phyloP scores from a whole-genome alignment of 352 stramenopile species.

The Phytopythium delawarense region DNA sequence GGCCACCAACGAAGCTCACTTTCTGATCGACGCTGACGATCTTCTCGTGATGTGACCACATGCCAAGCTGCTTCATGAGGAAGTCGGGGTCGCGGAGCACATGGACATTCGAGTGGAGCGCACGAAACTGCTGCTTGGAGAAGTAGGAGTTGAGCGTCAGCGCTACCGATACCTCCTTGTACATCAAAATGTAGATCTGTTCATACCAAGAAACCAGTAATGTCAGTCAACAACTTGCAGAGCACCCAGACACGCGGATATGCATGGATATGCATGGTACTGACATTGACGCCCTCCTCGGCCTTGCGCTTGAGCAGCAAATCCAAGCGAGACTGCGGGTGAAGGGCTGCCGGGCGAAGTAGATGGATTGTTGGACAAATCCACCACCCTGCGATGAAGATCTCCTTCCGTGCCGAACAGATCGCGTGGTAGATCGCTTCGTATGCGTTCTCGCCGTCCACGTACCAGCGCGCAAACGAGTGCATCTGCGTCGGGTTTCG shows the following conservation, averaged over 20 bases:
- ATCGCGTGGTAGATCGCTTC: slow-evolving; percentile 73
- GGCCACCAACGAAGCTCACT: slow-evolving; percentile 86
- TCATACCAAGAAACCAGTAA: no score
- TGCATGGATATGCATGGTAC: no score
- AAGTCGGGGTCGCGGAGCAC: slow-evolving; percentile 89
- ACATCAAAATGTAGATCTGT: slow-evolving; percentile 90
- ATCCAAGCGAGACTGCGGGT: slow-evolving; percentile 66
- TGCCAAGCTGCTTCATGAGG: slow-evolving; percentile 78
- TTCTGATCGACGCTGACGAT: slow-evolving; percentile 89
- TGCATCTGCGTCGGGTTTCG: slow-evolving; percentile 54
- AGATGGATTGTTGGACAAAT: slow-evolving; percentile 85
- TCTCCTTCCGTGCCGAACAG: slow-evolving; percentile 63
- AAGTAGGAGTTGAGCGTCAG: slow-evolving; percentile 84
- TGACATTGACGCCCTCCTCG: slow-evolving; percentile 49
- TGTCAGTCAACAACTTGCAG: no score
- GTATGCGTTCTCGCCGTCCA: slow-evolving; percentile 72
- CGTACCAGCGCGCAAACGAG: slow-evolving; percentile 76
- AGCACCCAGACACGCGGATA: no score
- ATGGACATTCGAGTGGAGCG: slow-evolving; percentile 76
- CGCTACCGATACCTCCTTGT: slow-evolving; percentile 85
- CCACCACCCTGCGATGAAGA: slow-evolving; percentile 91
- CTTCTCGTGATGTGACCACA: slow-evolving; percentile 93
- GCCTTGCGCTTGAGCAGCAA: slow-evolving; percentile 66
- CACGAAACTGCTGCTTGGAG: slow-evolving; percentile 63
- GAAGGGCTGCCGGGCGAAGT: slow-evolving; percentile 53